phyloP scores from a whole-genome alignment of 495 filamentous ascomycete genomes.

The Hypomontagnella monticulosa region DNA sequence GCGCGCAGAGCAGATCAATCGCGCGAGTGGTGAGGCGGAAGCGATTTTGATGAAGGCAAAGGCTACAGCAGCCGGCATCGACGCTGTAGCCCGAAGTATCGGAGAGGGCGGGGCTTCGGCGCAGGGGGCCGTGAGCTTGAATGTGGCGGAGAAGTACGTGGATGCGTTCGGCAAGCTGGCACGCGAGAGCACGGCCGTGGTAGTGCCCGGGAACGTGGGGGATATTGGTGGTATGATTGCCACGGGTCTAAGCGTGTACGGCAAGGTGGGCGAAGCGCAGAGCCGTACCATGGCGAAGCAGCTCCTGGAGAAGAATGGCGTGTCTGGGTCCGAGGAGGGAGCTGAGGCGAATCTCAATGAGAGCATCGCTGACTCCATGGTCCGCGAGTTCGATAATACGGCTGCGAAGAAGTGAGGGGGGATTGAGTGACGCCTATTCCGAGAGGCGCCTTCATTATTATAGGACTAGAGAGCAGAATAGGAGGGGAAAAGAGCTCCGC shows the following conservation, averaged over 20 bases:
- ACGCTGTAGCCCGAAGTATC: constrained; percentile 81
- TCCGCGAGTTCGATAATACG: constrained; percentile 51
- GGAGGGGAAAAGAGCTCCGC: neutral
- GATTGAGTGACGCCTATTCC: neutral
- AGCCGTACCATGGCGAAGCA: constrained; percentile 70
- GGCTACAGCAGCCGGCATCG: constrained; percentile 89
- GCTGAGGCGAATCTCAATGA: constrained; percentile 24
- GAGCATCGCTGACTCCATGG: constrained; percentile 49
- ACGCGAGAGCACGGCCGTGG: constrained; percentile 90
- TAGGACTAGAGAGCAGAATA: neutral
- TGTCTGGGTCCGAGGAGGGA: constrained; percentile 35
- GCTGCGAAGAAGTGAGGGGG: constrained; percentile 27
- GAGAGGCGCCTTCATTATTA: neutral
- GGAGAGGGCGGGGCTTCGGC: constrained; percentile 74
- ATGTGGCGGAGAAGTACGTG: constrained; percentile 96
- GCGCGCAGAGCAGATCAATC: constrained; percentile 89
- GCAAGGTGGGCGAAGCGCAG: constrained; percentile 90
- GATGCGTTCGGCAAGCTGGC: constrained; percentile 92
- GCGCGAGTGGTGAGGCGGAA: constrained; percentile 88
- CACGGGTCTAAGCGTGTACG: constrained; percentile 93
- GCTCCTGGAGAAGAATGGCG: constrained; percentile 43
- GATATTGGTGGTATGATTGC: constrained; percentile 98
- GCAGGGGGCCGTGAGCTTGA: constrained; percentile 82
- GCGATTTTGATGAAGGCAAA: constrained; percentile 86
- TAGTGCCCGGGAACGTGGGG: constrained; percentile 97